These are phyloP conservation scores for Candida germanica DNA, from an alignment of 805 yeast genomes.

Conservation along the genomic window DNA sequence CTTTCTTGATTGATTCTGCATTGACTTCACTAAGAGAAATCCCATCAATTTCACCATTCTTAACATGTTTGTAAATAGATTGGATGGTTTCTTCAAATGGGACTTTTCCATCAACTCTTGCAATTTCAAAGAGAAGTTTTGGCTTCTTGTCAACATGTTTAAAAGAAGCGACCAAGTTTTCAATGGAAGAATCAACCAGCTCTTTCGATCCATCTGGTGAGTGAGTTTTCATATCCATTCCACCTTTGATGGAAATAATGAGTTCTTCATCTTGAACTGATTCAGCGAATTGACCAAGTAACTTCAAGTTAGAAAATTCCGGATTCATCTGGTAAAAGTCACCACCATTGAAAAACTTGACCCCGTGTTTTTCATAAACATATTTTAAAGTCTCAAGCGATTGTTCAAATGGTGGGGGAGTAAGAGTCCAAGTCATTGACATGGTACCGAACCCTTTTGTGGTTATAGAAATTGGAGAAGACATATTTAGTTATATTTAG, in stretches of 20 bases:
- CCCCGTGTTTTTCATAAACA: conserved; percentile 47
- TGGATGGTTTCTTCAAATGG: conserved; percentile 59
- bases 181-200: conserved; percentile 48
- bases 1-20: conserved; percentile 56
- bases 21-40: conserved; percentile 73
- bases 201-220: conserved; percentile 51
- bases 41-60: conserved; percentile 63
- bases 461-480: no score
- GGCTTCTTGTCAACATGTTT: conserved; percentile 23
- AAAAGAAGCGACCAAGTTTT: no score
- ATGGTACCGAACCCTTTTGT: conserved; percentile 71
- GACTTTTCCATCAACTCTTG: conserved; percentile 60
- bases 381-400: conserved; percentile 52
- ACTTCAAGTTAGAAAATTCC: not conserved
- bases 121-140: conserved; percentile 56
- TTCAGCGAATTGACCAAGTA: not conserved
- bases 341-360: conserved; percentile 64
- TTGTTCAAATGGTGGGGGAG: conserved; percentile 50
- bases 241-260: conserved; percentile 62
- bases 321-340: conserved; percentile 55
- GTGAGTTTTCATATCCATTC: conserved; percentile 31
- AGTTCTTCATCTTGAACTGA: conserved; percentile 31
- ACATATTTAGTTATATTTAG: no score
- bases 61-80: conserved; percentile 54
- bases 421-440: conserved; percentile 71